These are phyloP conservation scores for Colletotrichum sublineola DNA, from an alignment of 2,329 filamentous ascomycete genomes.

Conservation along the genomic window DNA sequence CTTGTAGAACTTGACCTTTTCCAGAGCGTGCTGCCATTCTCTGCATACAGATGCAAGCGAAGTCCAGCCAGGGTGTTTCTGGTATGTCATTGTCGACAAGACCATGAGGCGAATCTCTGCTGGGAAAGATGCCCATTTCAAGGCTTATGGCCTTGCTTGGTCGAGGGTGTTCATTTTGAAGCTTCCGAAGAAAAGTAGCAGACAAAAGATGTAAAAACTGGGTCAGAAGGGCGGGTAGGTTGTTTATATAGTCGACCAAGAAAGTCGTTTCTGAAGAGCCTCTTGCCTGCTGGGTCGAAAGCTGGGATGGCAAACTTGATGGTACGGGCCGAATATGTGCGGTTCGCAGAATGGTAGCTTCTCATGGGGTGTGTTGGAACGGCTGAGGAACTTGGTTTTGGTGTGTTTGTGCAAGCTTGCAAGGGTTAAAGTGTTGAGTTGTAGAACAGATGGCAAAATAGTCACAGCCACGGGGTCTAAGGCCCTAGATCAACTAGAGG, in stretches of 20 bases:
- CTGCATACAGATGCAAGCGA: background rate
- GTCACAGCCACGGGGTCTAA: no score
- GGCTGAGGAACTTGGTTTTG: background rate
- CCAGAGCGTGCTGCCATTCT: background rate
- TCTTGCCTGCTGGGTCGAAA: background rate
- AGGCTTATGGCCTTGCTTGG: background rate
- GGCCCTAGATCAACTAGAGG: no score
- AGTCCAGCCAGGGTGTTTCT: background rate
- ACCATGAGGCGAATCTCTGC: background rate
- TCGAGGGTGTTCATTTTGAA: background rate
- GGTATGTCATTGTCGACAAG: background rate
- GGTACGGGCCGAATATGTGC: background rate
- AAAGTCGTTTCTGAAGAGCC: background rate
- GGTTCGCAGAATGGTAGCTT: background rate
- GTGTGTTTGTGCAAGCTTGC: no score
- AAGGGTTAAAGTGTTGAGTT: no score
- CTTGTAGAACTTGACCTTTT: background rate
- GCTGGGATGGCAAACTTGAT: background rate
- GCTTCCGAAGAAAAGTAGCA: background rate
- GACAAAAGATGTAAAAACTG: no score
- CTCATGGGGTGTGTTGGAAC: background rate
- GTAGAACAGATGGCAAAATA: no score
- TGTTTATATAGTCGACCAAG: no score
- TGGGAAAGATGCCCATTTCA: background rate
- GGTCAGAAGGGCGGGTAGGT: no score